phyloP scores from a whole-genome alignment of 306 rosid genomes.

The Leucaena leucocephala region DNA sequence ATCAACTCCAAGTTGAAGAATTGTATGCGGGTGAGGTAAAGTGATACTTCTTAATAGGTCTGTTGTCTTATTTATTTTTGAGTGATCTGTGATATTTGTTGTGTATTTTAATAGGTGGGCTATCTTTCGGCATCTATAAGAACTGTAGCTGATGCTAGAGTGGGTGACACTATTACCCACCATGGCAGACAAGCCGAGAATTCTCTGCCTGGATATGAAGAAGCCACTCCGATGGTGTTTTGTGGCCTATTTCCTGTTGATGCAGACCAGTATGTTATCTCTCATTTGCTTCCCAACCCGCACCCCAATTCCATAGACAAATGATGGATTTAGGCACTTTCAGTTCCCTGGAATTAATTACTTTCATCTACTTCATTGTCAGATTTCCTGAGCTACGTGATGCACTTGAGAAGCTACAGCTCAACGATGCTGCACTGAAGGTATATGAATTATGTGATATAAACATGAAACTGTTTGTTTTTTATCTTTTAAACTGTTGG shows the following conservation, averaged over 20 bases:
- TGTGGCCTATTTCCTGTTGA: conserved; percentile 98
- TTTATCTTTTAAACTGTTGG: neutral
- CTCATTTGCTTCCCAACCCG: conserved; percentile 27
- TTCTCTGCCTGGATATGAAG: conserved; percentile 91
- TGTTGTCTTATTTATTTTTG: too few relatives aligned
- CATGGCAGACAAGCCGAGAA: conserved; percentile 62
- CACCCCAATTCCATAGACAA: conserved; percentile 5
- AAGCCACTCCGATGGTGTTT: conserved; percentile 95
- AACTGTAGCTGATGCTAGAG: conserved; percentile 96
- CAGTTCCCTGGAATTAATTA: conserved; percentile 31
- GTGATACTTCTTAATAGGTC: conserved; percentile 23
- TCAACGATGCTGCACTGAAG: conserved; percentile 96
- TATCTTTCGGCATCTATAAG: conserved; percentile 94
- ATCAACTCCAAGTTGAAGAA: conserved; percentile 73
- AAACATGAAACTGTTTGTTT: conserved; percentile 10
- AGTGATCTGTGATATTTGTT: too few relatives aligned
- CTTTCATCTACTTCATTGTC: conserved; percentile 33
- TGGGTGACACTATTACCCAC: conserved; percentile 88
- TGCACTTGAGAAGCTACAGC: conserved; percentile 97
- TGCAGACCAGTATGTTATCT: conserved; percentile 85
- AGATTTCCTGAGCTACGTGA: conserved; percentile 93
- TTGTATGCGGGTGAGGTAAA: conserved; percentile 88
- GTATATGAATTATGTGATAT: conserved; percentile 44
- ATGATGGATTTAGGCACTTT: conserved; percentile 10
- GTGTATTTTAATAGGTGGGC: conserved; percentile 61